A percentile compares a stretch with the other conserved stretches of the same genome.
phyloP scores from a whole-genome alignment of 805 yeast species.

The Metschnikowia picachoensis region DNA sequence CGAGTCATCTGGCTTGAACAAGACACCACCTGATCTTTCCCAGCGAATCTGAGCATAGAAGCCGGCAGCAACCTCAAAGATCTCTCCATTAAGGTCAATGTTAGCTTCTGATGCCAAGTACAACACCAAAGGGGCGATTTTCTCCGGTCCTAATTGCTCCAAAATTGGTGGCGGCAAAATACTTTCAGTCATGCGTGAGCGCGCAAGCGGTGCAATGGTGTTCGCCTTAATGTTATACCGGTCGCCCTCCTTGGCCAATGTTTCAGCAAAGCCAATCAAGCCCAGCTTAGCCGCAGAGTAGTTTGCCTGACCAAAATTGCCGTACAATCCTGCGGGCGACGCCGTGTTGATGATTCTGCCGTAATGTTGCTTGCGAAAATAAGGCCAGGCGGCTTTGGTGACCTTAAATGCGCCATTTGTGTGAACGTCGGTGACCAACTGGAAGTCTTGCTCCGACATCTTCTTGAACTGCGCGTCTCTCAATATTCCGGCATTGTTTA shows the following conservation, averaged over 20 bases:
- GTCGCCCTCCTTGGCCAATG: slow-evolving; percentile 90
- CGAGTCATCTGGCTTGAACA: slow-evolving; percentile 70
- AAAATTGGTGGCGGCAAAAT: slow-evolving; percentile 82
- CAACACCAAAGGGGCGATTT: slow-evolving; percentile 87
- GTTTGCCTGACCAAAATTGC: slow-evolving; percentile 95
- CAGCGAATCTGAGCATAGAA: slow-evolving; percentile 87
- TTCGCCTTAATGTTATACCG: slow-evolving; percentile 81
- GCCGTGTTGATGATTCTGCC: slow-evolving; percentile 94
- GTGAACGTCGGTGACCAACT: slow-evolving; percentile 80
- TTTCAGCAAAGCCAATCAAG: slow-evolving; percentile 86
- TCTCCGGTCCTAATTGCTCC: slow-evolving; percentile 77
- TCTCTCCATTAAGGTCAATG: slow-evolving; percentile 59
- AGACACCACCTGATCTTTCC: slow-evolving; percentile 87
- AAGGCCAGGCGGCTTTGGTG: slow-evolving; percentile 89
- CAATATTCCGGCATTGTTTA: slow-evolving; percentile 94
- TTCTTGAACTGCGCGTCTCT: slow-evolving; percentile 85
- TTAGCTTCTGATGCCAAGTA: slow-evolving; percentile 65
- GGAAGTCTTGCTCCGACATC: slow-evolving; percentile 78
- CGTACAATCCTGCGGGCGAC: slow-evolving; percentile 95
- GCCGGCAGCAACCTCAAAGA: slow-evolving; percentile 93
- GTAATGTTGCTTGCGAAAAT: slow-evolving; percentile 74
- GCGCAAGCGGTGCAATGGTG: slow-evolving; percentile 91
- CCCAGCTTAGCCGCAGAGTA: slow-evolving; percentile 93
- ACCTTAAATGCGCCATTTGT: slow-evolving; percentile 83
- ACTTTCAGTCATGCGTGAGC: slow-evolving; percentile 93